Conservation (phyloP, 2,329 filamentous ascomycete genomes). For the Penicillium sp. region DNA sequence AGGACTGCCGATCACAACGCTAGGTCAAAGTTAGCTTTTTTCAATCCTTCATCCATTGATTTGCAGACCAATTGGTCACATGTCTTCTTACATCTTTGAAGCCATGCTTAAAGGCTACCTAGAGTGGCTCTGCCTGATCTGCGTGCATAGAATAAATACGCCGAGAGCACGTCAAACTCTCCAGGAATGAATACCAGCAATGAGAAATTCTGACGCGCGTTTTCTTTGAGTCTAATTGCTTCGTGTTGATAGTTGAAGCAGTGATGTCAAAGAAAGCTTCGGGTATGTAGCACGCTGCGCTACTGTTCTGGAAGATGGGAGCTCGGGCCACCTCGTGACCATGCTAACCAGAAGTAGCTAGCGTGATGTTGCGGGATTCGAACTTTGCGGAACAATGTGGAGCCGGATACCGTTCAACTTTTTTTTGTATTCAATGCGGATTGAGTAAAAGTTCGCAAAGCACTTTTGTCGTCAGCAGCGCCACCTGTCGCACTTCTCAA, state of each 20-base stretch:
- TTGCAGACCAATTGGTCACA: not conserved
- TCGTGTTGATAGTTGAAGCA: not conserved
- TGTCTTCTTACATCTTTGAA: constrained; percentile 49
- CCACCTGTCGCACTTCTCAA: constrained; percentile 23
- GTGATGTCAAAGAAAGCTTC: not conserved
- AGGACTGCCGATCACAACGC: constrained; percentile 71
- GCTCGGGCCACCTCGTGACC: constrained; percentile 32
- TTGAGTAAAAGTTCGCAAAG: constrained; percentile 17
- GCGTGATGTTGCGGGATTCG: constrained; percentile 16
- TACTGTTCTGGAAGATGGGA: constrained; percentile 13
- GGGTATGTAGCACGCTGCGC: not conserved
- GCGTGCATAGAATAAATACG: not conserved
- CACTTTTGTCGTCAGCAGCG: constrained; percentile 20
- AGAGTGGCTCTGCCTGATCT: not conserved
- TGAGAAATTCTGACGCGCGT: too few species aligned
- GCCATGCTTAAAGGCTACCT: constrained; percentile 40
- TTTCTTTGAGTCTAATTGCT: not conserved
- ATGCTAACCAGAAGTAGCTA: constrained; percentile 6
- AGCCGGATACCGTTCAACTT: constrained; percentile 32
- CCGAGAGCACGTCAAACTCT: not conserved
- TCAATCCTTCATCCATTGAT: not conserved
- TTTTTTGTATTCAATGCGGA: constrained; percentile 29
- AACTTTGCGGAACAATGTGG: constrained; percentile 26
- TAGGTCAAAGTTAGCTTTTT: constrained; percentile 26
- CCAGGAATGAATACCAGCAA: too few species aligned